Evolutionary conservation across 1,139 yeast genomes (phyloP).

Genomic region (Candida sanyaensis): DNA sequence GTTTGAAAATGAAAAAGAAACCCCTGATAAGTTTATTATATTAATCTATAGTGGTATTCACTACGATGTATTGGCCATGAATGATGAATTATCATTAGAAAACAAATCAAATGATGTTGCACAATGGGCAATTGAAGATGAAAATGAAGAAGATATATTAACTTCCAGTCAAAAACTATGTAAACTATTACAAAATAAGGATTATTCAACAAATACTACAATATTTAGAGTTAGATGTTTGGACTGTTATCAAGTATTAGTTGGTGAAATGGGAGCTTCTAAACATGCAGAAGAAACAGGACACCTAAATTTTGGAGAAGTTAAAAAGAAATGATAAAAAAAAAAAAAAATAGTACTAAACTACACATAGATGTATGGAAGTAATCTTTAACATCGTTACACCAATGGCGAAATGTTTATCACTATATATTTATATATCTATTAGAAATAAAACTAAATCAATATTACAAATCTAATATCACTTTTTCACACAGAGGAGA

Average conservation of each 20-base stretch:
- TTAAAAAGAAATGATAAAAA: conserved; percentile 19
- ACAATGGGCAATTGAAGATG: conserved; percentile 36
- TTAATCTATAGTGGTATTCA: conserved; percentile 75
- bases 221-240: conserved; percentile 61
- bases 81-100: conserved; percentile 25
- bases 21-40: conserved; percentile 43
- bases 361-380: background rate
- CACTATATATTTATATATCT: no score
- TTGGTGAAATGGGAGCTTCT: conserved; percentile 69
- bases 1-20: conserved; percentile 46
- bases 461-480: no score
- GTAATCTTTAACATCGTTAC: background rate
- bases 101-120: conserved; percentile 36
- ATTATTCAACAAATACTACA: conserved; percentile 70
- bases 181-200: conserved; percentile 46
- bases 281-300: conserved; percentile 67
- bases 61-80: conserved; percentile 62
- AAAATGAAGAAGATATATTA: conserved; percentile 20
- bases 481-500: no score
- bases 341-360: background rate
- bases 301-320: conserved; percentile 68
- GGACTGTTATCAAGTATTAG: conserved; percentile 52
- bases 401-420: no score
- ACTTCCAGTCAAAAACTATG: conserved; percentile 30
- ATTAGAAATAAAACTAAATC: no score